Base-by-base conservation (phyloP, 2,329 filamentous ascomycete species). In the Fusarium sp. region DNA sequence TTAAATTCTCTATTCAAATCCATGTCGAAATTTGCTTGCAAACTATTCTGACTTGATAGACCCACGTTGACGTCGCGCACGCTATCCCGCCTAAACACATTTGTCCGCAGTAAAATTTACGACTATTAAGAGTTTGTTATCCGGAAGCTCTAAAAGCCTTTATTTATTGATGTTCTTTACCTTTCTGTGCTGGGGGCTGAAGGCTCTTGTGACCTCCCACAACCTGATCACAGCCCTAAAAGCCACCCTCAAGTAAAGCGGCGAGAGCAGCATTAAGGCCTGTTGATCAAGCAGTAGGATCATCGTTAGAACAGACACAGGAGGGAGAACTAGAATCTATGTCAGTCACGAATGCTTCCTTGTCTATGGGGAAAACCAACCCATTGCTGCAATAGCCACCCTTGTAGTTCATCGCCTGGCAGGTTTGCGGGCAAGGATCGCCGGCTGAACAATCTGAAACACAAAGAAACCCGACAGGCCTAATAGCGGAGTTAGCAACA, bases 361-460 rank as follows among this genome's bases (percentile, higher is more conserved):
- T 7, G 5, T 38, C 24, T 16, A 6, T 12, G 6, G 5, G 5
- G 5, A 9, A 28, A 12, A 28, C 50, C 5, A n/a, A 53, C 50
- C 50, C 50, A 14, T n/a, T 38, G 33, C 50, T 53, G 4, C 50
- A 53, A 38, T 53, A 53, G 3, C 50, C 50, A 14, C 50, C 24
- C 24, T 38, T 53, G 6, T 53, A 53, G 22, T 38, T 53, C 50
- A 53, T 53, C 18, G 24, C 2, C 24, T 53, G 50, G 20, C 50
- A 53, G 5, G 24, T 38, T 18, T 53, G 31, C 4, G 5, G 33
- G 10, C 50, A 53, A 7, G 24, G 18, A 53, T 53, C 20, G 0
- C 33, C 33, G 0, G 5, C 50, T 7, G 7, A 2, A 0, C 50
- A 53, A 2, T 3, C 2, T 12, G 9, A 5, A 22, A 53, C 50